A percentile compares a stretch with the other conserved stretches of the same genome.
Conservation (phyloP, 176 grass and related monocot species). For the Carex cristatella region DNA sequence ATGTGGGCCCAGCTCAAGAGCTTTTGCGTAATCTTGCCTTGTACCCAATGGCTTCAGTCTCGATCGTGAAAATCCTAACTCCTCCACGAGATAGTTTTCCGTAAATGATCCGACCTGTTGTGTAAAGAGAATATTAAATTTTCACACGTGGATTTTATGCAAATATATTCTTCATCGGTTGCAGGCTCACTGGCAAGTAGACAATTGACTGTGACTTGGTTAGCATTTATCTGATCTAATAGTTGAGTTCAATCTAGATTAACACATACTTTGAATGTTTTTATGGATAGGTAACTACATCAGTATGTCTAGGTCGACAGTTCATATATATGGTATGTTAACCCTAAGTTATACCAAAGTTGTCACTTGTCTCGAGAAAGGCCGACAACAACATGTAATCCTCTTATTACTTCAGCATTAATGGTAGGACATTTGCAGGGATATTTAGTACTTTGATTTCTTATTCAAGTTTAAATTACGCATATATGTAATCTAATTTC, state of each 20-base stretch:
- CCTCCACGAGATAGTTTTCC: constrained; percentile 57
- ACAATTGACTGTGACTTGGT: not conserved
- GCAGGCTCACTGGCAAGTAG: not conserved
- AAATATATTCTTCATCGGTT: not conserved
- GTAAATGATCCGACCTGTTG: constrained; percentile 45
- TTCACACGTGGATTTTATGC: not conserved
- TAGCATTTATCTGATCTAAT: not conserved
- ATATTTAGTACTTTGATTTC: not conserved
- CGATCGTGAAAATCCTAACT: constrained; percentile 49
- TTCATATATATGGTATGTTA: not conserved
- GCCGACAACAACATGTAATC: not conserved
- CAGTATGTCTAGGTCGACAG: not conserved
- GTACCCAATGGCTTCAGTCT: constrained; percentile 49
- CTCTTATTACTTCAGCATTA: not conserved
- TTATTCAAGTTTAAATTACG: not conserved
- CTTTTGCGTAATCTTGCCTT: constrained; percentile 32
- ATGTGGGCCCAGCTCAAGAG: constrained; percentile 49
- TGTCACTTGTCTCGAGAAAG: not conserved
- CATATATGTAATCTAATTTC: not conserved
- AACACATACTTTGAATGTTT: not conserved
- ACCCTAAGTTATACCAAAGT: not conserved
- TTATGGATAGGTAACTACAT: not conserved
- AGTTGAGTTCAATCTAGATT: not conserved
- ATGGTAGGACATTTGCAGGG: not conserved
- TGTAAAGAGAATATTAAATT: not conserved